Evolutionary conservation across 306 rosid genomes (phyloP), one percentile per base, ranked within the genome.

Genomic region (Geum urbanum): DNA sequence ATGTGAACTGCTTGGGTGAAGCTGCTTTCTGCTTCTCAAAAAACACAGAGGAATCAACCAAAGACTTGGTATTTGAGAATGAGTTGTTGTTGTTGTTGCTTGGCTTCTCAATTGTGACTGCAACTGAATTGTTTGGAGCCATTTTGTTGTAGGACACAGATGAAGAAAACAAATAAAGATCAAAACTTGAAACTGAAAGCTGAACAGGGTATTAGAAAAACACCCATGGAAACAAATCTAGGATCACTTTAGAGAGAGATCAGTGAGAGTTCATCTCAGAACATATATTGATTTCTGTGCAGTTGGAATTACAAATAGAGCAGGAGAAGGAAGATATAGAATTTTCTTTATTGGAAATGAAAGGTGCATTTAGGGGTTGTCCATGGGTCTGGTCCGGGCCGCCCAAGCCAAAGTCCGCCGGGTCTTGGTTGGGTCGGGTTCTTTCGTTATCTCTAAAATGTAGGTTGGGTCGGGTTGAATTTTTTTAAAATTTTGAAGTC

Each of bases 1-100:
- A 91, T 5, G 92, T 91, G 59, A 95, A 85, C 7, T 89, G 99
- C 72, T 89, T 95, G 27, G 92, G 80, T 15, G 89, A 91, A 3
- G 83, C 70, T 24, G 90, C 83, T 64, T 87, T 89, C 53, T 83
- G 83, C 67, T 91, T 91, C 41, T 95, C 96, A 0, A 73, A 83
- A 49, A 88, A 83, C 61, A 81, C 63, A 6, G 88, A 68, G 18
- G 97, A 86, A 52, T 85, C n/a, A n/a, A n/a, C 87, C 5, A 73
- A 70, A 40, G 79, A 86, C 72, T 81, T 80, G 53, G 85, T 74
- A 41, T 87, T 80, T 49, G 85, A 56, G 55, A 84, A 49, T 40
- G 89, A 82, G 73, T 69, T 83, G 11, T 71, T 27, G 32, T 71
- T 27, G 32, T 27, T 32, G 37, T 32, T 32, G 37, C 37, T 75